phyloP scores from a whole-genome alignment of 2,329 filamentous ascomycete genomes.

The Trichoderma lentiforme region DNA sequence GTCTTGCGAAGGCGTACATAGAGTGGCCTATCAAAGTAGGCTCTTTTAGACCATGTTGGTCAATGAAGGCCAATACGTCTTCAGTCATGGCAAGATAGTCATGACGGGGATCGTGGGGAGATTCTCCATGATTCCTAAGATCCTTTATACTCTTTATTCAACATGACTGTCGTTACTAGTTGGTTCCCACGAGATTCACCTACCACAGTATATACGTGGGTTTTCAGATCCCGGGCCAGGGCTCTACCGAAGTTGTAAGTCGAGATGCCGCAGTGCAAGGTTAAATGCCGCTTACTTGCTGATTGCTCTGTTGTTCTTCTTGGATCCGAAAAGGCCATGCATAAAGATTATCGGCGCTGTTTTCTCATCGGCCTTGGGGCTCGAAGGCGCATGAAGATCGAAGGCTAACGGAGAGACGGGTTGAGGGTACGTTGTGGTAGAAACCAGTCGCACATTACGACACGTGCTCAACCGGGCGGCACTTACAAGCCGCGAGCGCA shows the following conservation, averaged over 20 bases:
- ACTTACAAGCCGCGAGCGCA: background rate
- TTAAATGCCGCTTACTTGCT: constrained; percentile 65
- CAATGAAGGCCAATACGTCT: constrained; percentile 77
- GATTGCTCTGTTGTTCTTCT: constrained; percentile 90
- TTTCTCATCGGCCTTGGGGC: constrained; percentile 37
- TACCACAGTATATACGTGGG: constrained; percentile 79
- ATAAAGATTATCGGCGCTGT: constrained; percentile 74
- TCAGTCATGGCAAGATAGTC: constrained; percentile 80
- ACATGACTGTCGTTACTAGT: constrained; percentile 9
- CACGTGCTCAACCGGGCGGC: background rate
- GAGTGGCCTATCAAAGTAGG: constrained; percentile 87
- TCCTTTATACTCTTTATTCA: constrained; percentile 52
- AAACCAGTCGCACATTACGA: background rate
- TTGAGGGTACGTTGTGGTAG: background rate
- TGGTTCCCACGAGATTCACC: constrained; percentile 29
- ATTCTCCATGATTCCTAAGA: constrained; percentile 89
- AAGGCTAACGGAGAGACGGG: constrained; percentile 49
- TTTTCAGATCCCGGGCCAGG: constrained; percentile 74
- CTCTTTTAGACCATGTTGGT: constrained; percentile 64
- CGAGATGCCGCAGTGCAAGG: background rate
- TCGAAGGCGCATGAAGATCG: constrained; percentile 62
- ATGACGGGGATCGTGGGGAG: constrained; percentile 71
- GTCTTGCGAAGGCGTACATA: constrained; percentile 55
- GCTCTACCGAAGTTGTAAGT: constrained; percentile 49
- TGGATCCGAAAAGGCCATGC: constrained; percentile 91